phyloP scores from a whole-genome alignment of 2,329 filamentous ascomycete species.

The Ophiostoma novo-ulmi region DNA sequence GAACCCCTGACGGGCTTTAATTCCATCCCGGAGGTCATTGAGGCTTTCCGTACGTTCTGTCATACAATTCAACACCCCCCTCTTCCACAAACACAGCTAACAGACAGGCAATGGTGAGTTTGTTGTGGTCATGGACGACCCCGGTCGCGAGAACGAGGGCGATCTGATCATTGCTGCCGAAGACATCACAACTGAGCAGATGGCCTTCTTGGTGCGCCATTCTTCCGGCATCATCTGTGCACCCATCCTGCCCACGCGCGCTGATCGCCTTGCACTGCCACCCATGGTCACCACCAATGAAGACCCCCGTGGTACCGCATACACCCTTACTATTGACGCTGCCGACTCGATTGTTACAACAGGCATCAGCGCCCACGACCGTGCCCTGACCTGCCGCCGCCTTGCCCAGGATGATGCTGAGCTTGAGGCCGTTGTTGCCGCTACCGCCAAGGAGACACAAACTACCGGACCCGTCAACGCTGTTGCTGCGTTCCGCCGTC shows the following conservation, averaged over 20 bases:
- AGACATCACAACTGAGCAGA: conserved; percentile 78
- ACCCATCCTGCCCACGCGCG: conserved; percentile 66
- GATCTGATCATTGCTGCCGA: conserved; percentile 93
- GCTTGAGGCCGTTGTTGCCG: conserved; percentile 20
- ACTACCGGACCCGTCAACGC: conserved; percentile 44
- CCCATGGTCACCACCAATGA: conserved; percentile 75
- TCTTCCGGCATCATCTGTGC: conserved; percentile 88
- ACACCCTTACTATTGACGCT: conserved; percentile 85
- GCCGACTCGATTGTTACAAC: conserved; percentile 69
- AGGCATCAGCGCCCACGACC: conserved; percentile 84
- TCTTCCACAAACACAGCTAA: not conserved
- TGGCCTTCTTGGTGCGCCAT: conserved; percentile 93
- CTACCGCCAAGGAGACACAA: conserved; percentile 1
- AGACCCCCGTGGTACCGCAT: conserved; percentile 86
- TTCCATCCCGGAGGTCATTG: conserved; percentile 59
- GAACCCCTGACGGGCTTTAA: conserved; percentile 46
- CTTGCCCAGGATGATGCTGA: conserved; percentile 50
- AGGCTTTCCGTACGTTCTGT: conserved; percentile 55
- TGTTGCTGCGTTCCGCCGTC: conserved; percentile 64
- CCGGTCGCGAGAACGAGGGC: conserved; percentile 93
- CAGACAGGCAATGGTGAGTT: conserved; percentile 54
- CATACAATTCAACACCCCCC: not conserved
- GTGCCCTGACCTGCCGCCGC: conserved; percentile 71
- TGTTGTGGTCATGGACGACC: conserved; percentile 90
- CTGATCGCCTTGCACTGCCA: conserved; percentile 68